phyloP scores from a whole-genome alignment of 768 basidiomycete species.

The Suillus cothurnatus region DNA sequence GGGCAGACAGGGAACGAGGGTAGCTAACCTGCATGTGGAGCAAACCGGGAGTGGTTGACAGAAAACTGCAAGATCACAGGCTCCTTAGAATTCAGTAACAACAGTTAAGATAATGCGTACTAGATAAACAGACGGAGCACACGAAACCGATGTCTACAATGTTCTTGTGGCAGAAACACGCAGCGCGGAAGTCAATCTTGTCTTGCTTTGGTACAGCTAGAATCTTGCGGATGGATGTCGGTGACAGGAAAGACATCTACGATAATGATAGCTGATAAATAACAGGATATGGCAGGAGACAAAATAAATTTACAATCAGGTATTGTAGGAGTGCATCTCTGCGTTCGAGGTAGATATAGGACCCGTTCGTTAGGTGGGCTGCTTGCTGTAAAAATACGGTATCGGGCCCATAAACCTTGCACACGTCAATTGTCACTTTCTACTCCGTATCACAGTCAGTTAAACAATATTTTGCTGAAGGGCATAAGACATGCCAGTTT shows the following conservation, averaged over 20 bases:
- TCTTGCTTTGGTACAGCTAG: conserved; percentile 92
- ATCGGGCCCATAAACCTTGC: conserved; percentile 87
- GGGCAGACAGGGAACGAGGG: conserved; percentile 8
- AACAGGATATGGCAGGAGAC: conserved; percentile 4
- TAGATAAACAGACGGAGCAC: conserved; percentile 97
- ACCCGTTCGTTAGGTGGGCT: conserved; percentile 91
- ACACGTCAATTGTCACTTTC: conserved; percentile 97
- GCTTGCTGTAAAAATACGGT: conserved; percentile 98
- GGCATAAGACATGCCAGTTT: conserved; percentile 67
- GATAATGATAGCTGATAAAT: conserved; percentile 11
- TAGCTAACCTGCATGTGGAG: conserved; percentile 84
- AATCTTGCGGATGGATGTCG: conserved; percentile 69
- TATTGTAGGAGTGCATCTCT: conserved; percentile 91
- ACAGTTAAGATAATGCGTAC: conserved; percentile 49
- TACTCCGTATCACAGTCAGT: conserved; percentile 30
- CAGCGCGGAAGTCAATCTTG: conserved; percentile 94
- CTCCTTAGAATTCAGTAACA: conserved; percentile 10
- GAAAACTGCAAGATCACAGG: conserved; percentile 61
- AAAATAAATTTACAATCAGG: conserved; percentile 58
- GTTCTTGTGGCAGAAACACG: conserved; percentile 98
- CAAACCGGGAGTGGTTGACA: conserved; percentile 94
- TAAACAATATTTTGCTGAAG: background rate
- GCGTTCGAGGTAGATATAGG: conserved; percentile 83
- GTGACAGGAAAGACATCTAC: conserved; percentile 84
- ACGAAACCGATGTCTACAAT: conserved; percentile 97